Evolutionary conservation across 2,329 filamentous ascomycete species (phyloP), one percentile per base, ranked within the genome.

Genomic region (Sordariomycetes sp.): DNA sequence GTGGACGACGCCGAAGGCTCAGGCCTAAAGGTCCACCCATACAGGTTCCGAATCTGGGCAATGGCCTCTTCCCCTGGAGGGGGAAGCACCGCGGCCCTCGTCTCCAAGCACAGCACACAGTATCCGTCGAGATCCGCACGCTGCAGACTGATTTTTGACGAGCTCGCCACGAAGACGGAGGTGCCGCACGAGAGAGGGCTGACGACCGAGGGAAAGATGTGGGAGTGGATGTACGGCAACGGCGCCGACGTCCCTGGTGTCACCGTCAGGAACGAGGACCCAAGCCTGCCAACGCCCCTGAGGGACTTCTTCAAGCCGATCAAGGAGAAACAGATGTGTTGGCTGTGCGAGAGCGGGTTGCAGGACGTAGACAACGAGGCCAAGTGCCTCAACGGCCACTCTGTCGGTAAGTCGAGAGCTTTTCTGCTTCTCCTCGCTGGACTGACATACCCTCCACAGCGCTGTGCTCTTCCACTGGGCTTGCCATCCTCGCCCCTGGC

Each of bases 171-270:
- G n/a, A n/a, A n/a, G n/a, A n/a, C n/a, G n/a, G n/a, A n/a, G n/a
- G n/a, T n/a, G n/a, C n/a, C n/a, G n/a, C n/a, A n/a, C n/a, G n/a
- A n/a, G n/a, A n/a, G n/a, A n/a, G n/a, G 42, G 3, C 50, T 70
- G 15, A 69, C 68, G n/a, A 72, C 71, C 3, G 73, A 78, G 47
- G 72, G 63, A 0, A 54, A 56, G 24, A 57, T 70, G 29, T 76
- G 72, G 64, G 67, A 75, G 40, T 73, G 68, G 63, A 71, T 76
- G 65, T 76, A 77, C 43, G 71, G 69, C 14, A 54, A 55, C n/a
- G 68, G 67, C 0, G 54, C 59, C 0, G 55, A 60, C 3, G 64
- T 73, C 3, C 55, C 61, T 0, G 68, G 64, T 4, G 55, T 63
- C 16, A 53, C 54, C 12, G 38, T 45, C 17, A 44, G 48, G 27